Base-by-base conservation (phyloP, 305 asterid genomes). In the Fraxinus latifolia region DNA sequence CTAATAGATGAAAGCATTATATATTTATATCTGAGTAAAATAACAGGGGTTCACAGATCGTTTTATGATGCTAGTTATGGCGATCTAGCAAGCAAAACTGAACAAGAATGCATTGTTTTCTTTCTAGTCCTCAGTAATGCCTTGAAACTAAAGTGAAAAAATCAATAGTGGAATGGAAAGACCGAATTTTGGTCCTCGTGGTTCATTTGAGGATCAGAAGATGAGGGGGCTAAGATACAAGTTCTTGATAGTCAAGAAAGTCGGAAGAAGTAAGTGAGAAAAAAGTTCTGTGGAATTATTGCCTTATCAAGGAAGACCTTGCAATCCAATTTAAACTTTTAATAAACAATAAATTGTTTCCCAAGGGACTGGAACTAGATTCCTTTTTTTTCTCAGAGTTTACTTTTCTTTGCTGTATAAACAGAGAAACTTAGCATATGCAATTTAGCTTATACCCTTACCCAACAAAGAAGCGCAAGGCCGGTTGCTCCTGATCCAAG, bases 401-500 rank as follows among this genome's bases (percentile, higher is more conserved):
- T 17, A 23, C 5, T 12, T 42, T 23, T 27, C 62, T 9, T 42
- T 11, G 79, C 58, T 14, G 70, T 60, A 34, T 81, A 33, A 79
- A 47, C 72, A 29, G 25, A 37, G 60, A 29, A 12, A 77, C 5
- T 39, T 11, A 36, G 44, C 34, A 67, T 27, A 80, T 29, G 37
- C 58, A 70, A 77, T 42, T 75, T 37, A 77, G 72, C 50, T 39
- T 34, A 77, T 55, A 76, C 81, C 68, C 91, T 91, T 92, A 96
- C 99, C 99, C 99, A 29, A 96, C 97, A 88, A 94, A 94, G 91
- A 96, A 96, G 83, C 98, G 99, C 84, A 96, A 87, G 84, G 99
- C 99, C 65, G 99, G 99, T 90, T 96, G 99, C 90, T 96, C 99
- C 84, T 92, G 98, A 87, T 96, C 99, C 94, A 96, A 91, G 87